Evolutionary conservation across 2,329 filamentous ascomycete genomes (phyloP), one percentile per base, ranked within the genome.

Genomic region (Pleomassaria siparia): DNA sequence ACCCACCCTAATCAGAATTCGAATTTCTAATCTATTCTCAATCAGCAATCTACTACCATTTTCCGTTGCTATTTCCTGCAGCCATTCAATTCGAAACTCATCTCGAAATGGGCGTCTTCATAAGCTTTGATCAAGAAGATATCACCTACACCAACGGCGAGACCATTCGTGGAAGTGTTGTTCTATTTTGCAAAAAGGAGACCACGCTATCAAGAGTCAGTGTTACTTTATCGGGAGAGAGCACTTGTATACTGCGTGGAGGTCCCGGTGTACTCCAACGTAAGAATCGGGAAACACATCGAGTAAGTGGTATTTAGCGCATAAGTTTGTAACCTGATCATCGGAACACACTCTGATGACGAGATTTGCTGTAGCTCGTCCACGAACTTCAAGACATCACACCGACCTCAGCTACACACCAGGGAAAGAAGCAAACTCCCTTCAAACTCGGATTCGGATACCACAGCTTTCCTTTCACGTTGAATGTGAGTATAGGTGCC

Each of bases 191-290:
- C 26, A 42, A 46, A 11, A 47, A 32, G 15, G 36, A 35, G n/a
- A 49, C 46, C 11, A 52, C 45, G n/a, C 25, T 56, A 4, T 50
- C 46, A 4, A 48, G 42, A 29, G 39, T 56, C n/a, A 43, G 46
- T 16, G 46, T 33, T 10, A 47, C 21, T 5, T 29, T 55, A 15
- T 41, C 47, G 4, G 50, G 53, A 13, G 47, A 51, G 35, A 53
- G 44, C 25, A 45, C 9, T 12, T 44, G 45, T 2, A 30, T 26
- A 2, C 21, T 53, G 22, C 50, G 36, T 18, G 50, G 46, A 13
- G 44, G 43, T 15, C 30, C 43, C 20, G 50, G 53, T 4, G 12
- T 55, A 12, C 16, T 55, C 13, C 39, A 50, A 16, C 44, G 44
- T 13, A 35, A 18, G 20, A 8, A 18, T 16, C 32, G 15, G 15